Percentiles rank a stretch among this genome's conserved stretches.
These are phyloP conservation scores for Amphicarpaea edgeworthii DNA, from an alignment of 306 rosid genomes.

Conservation along the genomic window DNA sequence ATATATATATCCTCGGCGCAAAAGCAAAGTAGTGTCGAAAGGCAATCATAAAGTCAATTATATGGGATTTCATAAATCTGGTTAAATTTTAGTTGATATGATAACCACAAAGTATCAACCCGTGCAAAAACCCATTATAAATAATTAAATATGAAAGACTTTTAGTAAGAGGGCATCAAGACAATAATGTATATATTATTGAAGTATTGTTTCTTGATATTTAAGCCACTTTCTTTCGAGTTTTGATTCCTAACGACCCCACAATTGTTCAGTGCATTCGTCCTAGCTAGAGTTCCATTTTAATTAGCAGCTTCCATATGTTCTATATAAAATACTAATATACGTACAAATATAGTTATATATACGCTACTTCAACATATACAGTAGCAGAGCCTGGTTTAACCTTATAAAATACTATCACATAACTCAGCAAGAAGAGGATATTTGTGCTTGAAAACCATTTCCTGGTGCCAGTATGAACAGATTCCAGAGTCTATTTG, in stretches of 20 bases:
- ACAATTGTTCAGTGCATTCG: slow-evolving; percentile 56
- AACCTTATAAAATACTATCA: slow-evolving; percentile 4
- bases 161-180: slow-evolving; percentile 46
- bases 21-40: slow-evolving; percentile 14
- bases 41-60: slow-evolving; percentile 48
- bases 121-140: slow-evolving; percentile 56
- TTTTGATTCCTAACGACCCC: slow-evolving; percentile 56
- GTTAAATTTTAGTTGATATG: slow-evolving; percentile 42
- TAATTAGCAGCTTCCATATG: slow-evolving; percentile 34
- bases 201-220: slow-evolving; percentile 46
- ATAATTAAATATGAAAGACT: slow-evolving; percentile 37
- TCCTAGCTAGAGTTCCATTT: slow-evolving; percentile 52
- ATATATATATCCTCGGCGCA: slow-evolving; percentile 12
- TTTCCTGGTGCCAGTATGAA: slow-evolving; percentile 17
- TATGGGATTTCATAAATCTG: slow-evolving; percentile 41
- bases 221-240: slow-evolving; percentile 47
- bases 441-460: slow-evolving; percentile 29
- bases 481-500: slow-evolving; percentile 37
- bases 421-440: background rate
- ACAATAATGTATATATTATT: slow-evolving; percentile 42
- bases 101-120: slow-evolving; percentile 47
- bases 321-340: background rate
- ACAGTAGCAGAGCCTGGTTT: slow-evolving; percentile 29
- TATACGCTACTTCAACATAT: background rate
- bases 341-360: background rate